phyloP scores from a whole-genome alignment of 305 asterid species.

The Striga hermonthica region DNA sequence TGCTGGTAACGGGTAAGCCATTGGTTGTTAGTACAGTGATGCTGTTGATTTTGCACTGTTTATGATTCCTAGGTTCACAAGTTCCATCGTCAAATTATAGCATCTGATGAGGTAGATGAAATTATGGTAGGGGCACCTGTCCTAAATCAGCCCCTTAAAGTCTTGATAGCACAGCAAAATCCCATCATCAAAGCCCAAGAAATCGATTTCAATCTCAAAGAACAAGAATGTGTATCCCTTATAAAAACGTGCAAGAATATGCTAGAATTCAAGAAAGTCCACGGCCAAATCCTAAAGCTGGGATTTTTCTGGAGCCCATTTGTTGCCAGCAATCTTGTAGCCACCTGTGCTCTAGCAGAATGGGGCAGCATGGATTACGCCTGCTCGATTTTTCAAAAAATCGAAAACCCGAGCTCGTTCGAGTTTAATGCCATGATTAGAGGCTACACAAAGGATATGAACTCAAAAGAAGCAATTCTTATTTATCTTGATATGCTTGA shows the following conservation, averaged over 20 bases:
- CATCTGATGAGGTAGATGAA: slow-evolving; percentile 33
- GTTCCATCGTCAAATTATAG: not conserved
- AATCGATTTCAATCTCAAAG: slow-evolving; percentile 43
- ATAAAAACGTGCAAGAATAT: slow-evolving; percentile 52
- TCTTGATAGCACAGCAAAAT: slow-evolving; percentile 38
- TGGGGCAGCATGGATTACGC: slow-evolving; percentile 95
- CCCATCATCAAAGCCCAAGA: slow-evolving; percentile 32
- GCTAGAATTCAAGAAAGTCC: slow-evolving; percentile 65
- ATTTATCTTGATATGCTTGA: slow-evolving; percentile 60
- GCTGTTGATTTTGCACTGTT: not conserved
- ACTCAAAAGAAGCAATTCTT: slow-evolving; percentile 41
- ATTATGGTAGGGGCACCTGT: slow-evolving; percentile 66
- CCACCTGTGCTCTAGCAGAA: slow-evolving; percentile 70
- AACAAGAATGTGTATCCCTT: slow-evolving; percentile 57
- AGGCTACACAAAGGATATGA: slow-evolving; percentile 53
- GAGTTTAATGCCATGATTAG: slow-evolving; percentile 69
- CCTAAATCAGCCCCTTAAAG: slow-evolving; percentile 47
- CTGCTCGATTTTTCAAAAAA: slow-evolving; percentile 51
- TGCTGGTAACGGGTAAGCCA: too few relatives aligned
- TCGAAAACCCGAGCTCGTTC: slow-evolving; percentile 56
- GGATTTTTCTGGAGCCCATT: slow-evolving; percentile 58
- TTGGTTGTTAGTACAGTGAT: not conserved
- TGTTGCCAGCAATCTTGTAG: slow-evolving; percentile 61
- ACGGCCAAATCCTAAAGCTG: slow-evolving; percentile 55
- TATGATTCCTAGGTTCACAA: not conserved